A percentile compares a stretch with the other conserved stretches of the same genome.
phyloP scores from a whole-genome alignment of 768 basidiomycete species.

The Leccinellum luteum region DNA sequence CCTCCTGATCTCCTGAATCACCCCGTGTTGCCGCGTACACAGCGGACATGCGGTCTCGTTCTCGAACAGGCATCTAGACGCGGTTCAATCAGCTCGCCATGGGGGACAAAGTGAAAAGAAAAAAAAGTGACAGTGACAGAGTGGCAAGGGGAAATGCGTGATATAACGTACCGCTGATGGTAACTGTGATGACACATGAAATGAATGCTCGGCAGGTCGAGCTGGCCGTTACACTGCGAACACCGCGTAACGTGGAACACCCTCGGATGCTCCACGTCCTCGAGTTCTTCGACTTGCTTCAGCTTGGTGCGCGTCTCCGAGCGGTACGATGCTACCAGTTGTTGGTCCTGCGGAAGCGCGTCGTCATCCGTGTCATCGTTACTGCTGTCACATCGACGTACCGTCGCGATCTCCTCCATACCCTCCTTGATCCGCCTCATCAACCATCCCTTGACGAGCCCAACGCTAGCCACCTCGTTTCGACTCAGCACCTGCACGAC shows the following conservation, averaged over 20 bases:
- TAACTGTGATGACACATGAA: constrained; percentile 99
- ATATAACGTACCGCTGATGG: constrained; percentile 72
- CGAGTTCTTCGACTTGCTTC: constrained; percentile 77
- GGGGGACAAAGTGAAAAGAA: not conserved
- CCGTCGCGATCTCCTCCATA: constrained; percentile 74
- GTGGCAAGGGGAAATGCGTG: not conserved
- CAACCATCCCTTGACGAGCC: constrained; percentile 90
- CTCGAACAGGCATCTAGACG: constrained; percentile 76
- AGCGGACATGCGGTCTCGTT: constrained; percentile 88
- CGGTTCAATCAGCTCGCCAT: not conserved
- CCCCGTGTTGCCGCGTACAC: constrained; percentile 82
- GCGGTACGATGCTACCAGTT: constrained; percentile 85
- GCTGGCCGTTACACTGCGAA: constrained; percentile 81
- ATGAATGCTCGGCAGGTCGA: constrained; percentile 91
- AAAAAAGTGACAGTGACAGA: not conserved
- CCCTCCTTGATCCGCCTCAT: constrained; percentile 73
- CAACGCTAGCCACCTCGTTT: constrained; percentile 88
- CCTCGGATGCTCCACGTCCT: constrained; percentile 72
- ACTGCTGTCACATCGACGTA: constrained; percentile 36
- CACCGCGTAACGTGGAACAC: constrained; percentile 96
- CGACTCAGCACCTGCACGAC: constrained; percentile 86
- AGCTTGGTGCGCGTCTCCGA: constrained; percentile 78
- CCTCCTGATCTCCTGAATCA: constrained; percentile 84
- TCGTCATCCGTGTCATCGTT: not conserved
- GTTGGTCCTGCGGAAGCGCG: constrained; percentile 65